Base-by-base conservation (phyloP, 1,284 basidiomycete species). In the Meira nashicola region DNA sequence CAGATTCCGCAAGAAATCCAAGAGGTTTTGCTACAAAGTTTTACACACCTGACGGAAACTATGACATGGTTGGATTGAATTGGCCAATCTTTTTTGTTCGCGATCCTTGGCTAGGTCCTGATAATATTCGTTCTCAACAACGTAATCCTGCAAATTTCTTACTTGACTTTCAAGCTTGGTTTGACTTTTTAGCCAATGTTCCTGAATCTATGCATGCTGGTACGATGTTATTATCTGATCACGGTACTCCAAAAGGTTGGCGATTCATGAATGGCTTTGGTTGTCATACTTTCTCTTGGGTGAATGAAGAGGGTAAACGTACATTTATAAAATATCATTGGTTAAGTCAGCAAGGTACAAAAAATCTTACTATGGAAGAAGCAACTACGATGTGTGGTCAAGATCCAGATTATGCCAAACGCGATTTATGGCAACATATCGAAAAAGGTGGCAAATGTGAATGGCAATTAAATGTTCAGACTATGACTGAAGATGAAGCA, bases 51-150 rank as follows among this genome's bases (percentile, higher is more conserved):
- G 85, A 88, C 66, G 87, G 86, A 5, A 89, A 88, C 66, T 91
- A 87, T 87, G 89, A 92, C 70, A 79, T 91, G 39, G 68, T 78
- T 25, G 74, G 74, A 11, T 78, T 74, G 63, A 79, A 80, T 66
- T 79, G 89, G 40, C 88, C 89, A 0, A 85, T 89, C 23, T 92
- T 92, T 81, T 91, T 91, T 80, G 87, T 92, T 28, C 88, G 90
- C 59, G 79, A 78, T 56, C 67, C 71, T 75, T 51, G 71, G 71
- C 1, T 71, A 53, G 70, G 70, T n/a, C 74, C 74, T 6, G 70
- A 74, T 62, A 73, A 73, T 54, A 78, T 78, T 60, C 70, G 77
- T 40, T 76, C 76, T 1, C 77, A 78, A 54, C 74, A 79, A 63
- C 87, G 88, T 66, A 90, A 89, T 72, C 88, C 89, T 17, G 59